Conservation (phyloP, 805 yeast species). For the Priceomyces fermenticarens region DNA sequence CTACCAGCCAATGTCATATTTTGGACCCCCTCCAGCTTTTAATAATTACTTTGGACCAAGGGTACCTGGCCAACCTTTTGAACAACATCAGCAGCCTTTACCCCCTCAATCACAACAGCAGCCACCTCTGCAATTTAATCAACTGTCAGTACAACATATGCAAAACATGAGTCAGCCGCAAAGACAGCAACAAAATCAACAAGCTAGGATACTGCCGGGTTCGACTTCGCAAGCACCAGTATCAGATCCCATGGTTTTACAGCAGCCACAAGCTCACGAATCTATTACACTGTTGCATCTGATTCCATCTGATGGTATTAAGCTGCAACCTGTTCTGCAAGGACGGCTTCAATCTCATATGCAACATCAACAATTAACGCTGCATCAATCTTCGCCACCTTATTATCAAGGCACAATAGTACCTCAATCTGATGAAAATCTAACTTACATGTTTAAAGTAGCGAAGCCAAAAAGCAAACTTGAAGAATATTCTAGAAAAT, state of each 20-base stretch:
- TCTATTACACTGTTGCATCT: neutral
- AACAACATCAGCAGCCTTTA: constrained; percentile 3
- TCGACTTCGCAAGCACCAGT: neutral
- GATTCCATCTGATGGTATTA: no score
- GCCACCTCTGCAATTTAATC: constrained; percentile 1
- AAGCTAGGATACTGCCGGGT: neutral
- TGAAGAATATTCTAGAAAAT: constrained; percentile 8
- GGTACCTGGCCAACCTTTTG: constrained; percentile 3
- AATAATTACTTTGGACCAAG: constrained; percentile 6
- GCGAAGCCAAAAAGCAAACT: constrained; percentile 11
- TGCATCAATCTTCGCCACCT: no score
- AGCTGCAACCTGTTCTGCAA: no score
- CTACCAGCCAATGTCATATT: constrained; percentile 1
- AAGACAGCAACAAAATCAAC: constrained; percentile 3
- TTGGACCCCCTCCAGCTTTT: neutral
- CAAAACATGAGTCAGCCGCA: constrained; percentile 4
- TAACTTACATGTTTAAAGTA: constrained; percentile 7
- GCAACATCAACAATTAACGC: neutral
- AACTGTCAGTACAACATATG: neutral
- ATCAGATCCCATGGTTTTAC: neutral
- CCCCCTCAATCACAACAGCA: constrained; percentile 2
- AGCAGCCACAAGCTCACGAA: neutral
- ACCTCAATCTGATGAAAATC: constrained; percentile 3
- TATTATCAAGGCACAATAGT: neutral
- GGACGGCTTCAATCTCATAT: neutral